phyloP scores from a whole-genome alignment of 1,139 yeast genomes.

The Pichia sp. region DNA sequence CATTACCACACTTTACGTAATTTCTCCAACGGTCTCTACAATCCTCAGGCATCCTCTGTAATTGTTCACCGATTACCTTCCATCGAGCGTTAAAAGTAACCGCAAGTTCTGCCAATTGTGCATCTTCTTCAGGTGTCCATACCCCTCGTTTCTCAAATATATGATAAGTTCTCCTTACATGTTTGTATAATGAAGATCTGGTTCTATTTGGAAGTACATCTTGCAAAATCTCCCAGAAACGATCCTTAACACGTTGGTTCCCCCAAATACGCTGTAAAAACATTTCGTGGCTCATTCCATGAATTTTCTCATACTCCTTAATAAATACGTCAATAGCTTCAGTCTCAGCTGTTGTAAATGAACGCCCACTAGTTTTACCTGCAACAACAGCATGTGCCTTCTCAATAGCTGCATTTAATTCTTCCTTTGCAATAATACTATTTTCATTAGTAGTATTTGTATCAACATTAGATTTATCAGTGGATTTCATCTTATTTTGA shows the following conservation, averaged over 20 bases:
- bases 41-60: slow-evolving; percentile 96
- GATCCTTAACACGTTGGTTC: slow-evolving; percentile 74
- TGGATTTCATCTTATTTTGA: too few relatives aligned
- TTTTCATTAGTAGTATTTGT: too few relatives aligned
- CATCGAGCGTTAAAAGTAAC: slow-evolving; percentile 71
- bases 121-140: slow-evolving; percentile 83
- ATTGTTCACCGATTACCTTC: slow-evolving; percentile 69
- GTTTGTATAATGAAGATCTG: slow-evolving; percentile 85
- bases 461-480: too few relatives aligned
- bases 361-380: slow-evolving; percentile 31
- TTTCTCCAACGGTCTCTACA: slow-evolving; percentile 96
- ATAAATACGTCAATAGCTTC: slow-evolving; percentile 68
- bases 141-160: slow-evolving; percentile 80
- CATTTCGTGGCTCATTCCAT: slow-evolving; percentile 57
- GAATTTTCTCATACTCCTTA: slow-evolving; percentile 55
- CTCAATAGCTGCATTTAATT: slow-evolving; percentile 31
- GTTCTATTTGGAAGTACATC: slow-evolving; percentile 77
- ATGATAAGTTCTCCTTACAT: slow-evolving; percentile 84
- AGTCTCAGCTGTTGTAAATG: slow-evolving; percentile 60
- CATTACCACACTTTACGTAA: slow-evolving; percentile 82
- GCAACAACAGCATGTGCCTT: slow-evolving; percentile 29
- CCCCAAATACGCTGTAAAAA: slow-evolving; percentile 86
- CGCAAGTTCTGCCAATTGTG: slow-evolving; percentile 54
- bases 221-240: slow-evolving; percentile 80
- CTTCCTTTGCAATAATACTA: slow-evolving; percentile 16